Base-by-base conservation (phyloP, 139 green algal genomes). In the Tetradesmus lagerheimii region DNA sequence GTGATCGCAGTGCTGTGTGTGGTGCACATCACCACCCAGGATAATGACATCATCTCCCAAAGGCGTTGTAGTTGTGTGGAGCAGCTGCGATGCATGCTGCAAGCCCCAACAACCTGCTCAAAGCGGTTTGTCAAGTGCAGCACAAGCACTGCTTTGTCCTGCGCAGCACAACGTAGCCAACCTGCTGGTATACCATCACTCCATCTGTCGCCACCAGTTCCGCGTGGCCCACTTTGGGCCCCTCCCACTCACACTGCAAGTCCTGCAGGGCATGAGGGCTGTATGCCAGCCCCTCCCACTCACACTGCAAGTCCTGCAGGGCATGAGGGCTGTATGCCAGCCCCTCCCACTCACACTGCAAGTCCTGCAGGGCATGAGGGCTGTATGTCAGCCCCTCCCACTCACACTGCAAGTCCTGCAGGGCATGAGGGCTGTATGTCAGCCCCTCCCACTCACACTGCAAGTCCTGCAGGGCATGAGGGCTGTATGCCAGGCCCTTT, bases 161-260 rank as follows among this genome's bases (percentile, higher is more conserved):
- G n/a, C n/a, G n/a, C n/a, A n/a, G n/a, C n/a, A n/a, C n/a, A n/a
- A n/a, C n/a, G n/a, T n/a, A n/a, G n/a, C n/a, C n/a, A 35, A 83
- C 85, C 85, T 89, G 85, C 71, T 57, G 38, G 74, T 89, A 89
- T 15, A 89, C 85, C 45, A 84, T 83, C 43, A 50, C n/a, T 1
- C 71, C 85, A 50, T 89, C 85, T 27, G 84, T 53, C 34, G 84
- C 74, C 2, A 89, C 85, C 16, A 89, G 71, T 34, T 89, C 85
- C 4, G 77, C 45, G 20, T 89, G 85, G 37, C 85, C 85, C 37
- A 74, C 57, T 29, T 88, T 88, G 29, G 71, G 71, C 9, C 45
- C 74, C 27, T 83, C 85, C 85, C 85, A 89, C 45, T 84, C 85
- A 29, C 37, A 39, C 15, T 38, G 43, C 31, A 89, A 37, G 29